Conservation (phyloP, 768 basidiomycete species). For the Termitomyces sp. region DNA sequence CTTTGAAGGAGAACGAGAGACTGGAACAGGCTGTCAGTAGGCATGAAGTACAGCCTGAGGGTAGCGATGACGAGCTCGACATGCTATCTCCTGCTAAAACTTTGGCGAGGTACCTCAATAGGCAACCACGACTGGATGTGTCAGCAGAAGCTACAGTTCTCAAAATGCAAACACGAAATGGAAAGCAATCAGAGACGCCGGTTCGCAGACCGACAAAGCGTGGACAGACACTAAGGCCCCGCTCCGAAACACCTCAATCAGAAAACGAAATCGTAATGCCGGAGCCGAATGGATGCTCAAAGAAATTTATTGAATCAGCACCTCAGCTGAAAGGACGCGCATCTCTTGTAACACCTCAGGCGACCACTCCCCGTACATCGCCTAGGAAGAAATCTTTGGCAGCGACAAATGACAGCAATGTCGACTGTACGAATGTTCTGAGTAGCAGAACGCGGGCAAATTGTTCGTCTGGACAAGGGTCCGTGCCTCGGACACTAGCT, state of each 20-base stretch:
- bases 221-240: neutral
- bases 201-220: neutral
- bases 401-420: neutral
- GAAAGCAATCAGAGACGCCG: slow-evolving; percentile 2
- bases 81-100: slow-evolving; percentile 16
- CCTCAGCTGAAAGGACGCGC: neutral
- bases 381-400: slow-evolving; percentile 3
- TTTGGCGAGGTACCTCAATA: neutral
- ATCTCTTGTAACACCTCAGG: neutral
- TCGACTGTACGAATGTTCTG: neutral
- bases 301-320: too few relatives aligned
- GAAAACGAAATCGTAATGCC: neutral
- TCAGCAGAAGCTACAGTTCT: neutral
- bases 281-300: neutral
- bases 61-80: slow-evolving; percentile 20
- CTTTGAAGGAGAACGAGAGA: slow-evolving; percentile 6
- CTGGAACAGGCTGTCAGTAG: neutral
- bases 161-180: neutral
- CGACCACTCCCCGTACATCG: neutral
- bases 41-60: slow-evolving; percentile 1
- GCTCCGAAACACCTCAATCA: neutral
- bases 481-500: neutral
- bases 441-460: neutral
- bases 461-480: neutral
- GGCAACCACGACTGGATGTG: neutral